Evolutionary conservation across 805 yeast genomes (phyloP).

Genomic region (Jamesozyma piceae): DNA sequence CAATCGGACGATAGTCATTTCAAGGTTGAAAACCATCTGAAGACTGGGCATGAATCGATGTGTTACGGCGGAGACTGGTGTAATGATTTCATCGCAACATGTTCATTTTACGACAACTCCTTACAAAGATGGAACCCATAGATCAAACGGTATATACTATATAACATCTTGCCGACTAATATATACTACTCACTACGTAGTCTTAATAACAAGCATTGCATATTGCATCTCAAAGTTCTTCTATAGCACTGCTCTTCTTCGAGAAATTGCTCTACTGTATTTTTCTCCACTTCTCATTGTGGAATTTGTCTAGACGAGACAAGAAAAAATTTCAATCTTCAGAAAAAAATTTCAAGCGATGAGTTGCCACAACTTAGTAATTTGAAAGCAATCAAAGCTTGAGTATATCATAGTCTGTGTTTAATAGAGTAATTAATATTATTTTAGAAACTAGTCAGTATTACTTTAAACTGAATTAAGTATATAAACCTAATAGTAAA

Average conservation of each 20-base stretch:
- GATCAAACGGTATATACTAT: too few species aligned
- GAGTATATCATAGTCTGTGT: too few species aligned
- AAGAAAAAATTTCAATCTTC: background rate
- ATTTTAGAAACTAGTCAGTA: background rate
- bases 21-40: constrained; percentile 29
- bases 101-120: constrained; percentile 84
- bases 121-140: constrained; percentile 61
- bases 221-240: too few species aligned
- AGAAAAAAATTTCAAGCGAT: constrained; percentile 5
- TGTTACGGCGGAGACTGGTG: constrained; percentile 94
- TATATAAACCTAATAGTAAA: constrained; percentile 2
- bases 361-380: too few species aligned
- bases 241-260: too few species aligned
- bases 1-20: constrained; percentile 31
- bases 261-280: too few species aligned
- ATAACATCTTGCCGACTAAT: too few species aligned
- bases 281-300: too few species aligned
- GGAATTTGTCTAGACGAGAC: too few species aligned
- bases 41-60: constrained; percentile 78
- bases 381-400: background rate
- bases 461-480: background rate
- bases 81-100: constrained; percentile 53
- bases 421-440: too few species aligned
- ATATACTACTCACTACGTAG: too few species aligned
- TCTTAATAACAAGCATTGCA: too few species aligned